These are phyloP conservation scores for Pythium myriotylum DNA, from an alignment of 352 stramenopile species.

Conservation along the genomic window DNA sequence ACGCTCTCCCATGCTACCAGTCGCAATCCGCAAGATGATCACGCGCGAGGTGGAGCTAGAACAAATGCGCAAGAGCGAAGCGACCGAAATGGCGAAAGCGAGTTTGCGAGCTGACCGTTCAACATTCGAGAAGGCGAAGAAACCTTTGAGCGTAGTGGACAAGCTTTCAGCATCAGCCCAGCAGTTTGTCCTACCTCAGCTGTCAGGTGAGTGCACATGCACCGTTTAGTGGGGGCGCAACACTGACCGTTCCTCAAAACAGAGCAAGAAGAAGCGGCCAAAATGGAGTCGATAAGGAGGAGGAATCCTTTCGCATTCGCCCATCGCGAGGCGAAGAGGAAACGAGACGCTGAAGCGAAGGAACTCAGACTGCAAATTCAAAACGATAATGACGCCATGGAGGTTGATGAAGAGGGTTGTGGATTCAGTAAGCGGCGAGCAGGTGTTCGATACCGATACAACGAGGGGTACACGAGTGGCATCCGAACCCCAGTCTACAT, in stretches of 20 bases:
- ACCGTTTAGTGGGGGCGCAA: too few species aligned
- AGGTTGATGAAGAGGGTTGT: slow-evolving; percentile 21
- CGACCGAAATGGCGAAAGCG: slow-evolving; percentile 19
- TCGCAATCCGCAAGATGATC: slow-evolving; percentile 76
- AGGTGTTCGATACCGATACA: slow-evolving; percentile 87
- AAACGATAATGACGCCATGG: slow-evolving; percentile 17
- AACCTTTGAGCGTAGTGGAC: slow-evolving; percentile 20
- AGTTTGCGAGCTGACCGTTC: slow-evolving; percentile 10
- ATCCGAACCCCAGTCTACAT: slow-evolving; percentile 90
- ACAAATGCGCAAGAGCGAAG: slow-evolving; percentile 72
- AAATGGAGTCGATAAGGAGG: slow-evolving; percentile 63
- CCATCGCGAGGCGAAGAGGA: slow-evolving; percentile 80
- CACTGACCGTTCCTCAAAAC: neutral
- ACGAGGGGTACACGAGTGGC: slow-evolving; percentile 90
- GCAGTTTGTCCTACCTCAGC: slow-evolving; percentile 52
- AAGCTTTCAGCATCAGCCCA: slow-evolving; percentile 29
- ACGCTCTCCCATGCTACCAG: slow-evolving; percentile 48
- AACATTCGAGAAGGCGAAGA: slow-evolving; percentile 15
- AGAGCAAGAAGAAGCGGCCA: slow-evolving; percentile 64
- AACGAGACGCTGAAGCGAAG: slow-evolving; percentile 43
- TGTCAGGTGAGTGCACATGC: slow-evolving; percentile 45
- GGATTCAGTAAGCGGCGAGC: slow-evolving; percentile 30
- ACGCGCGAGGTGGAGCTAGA: slow-evolving; percentile 80
- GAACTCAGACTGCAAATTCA: slow-evolving; percentile 47
- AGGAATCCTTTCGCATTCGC: slow-evolving; percentile 83